Evolutionary conservation across 306 rosid genomes (phyloP), one percentile per base, ranked within the genome.

Genomic region (Hylodesmum podocarpum): DNA sequence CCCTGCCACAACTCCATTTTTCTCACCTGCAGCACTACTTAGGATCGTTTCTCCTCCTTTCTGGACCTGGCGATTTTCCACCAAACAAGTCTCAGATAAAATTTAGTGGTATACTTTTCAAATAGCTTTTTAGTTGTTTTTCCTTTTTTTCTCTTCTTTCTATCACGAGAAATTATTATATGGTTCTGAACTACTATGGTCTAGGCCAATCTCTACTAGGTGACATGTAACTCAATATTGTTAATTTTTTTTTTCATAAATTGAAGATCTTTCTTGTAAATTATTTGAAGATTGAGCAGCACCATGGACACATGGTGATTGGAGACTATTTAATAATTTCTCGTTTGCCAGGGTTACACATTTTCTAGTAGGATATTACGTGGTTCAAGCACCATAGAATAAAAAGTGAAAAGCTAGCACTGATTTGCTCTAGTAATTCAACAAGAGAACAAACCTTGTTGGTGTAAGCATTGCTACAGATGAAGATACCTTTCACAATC

Each of bases 1-100:
- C 66, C 77, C 57, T 61, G 57, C 68, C 72, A 37, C 50, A n/a
- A 13, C 76, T 57, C 72, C 84, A 59, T 74, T 81, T 83, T 73
- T 80, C 37, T 31, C 80, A 44, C 77, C 80, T 51, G 58, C 78
- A 29, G 87, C 58, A 73, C 78, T 28, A 51, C 79, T 79, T 37
- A 95, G 82, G 78, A 94, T 92, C 69, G 64, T 78, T 82, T 92
- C 95, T 36, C 97, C 98, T 87, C 97, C 98, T 80, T 89, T 92
- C 8, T 92, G 88, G 1, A 92, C 89, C 98, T 94, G 91, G 29
- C 64, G 49, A 41, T 64, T 80, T 75, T 44, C 66, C 80, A 53
- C 9, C 58, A 22, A 39, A 44, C 27, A 14, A 62, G 12, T 37
- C 39, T 40, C 13, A 47, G 34, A 18, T 3, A 55, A 15, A 34